Conservation (phyloP, 2,329 filamentous ascomycete species). For the Exserohilum rostratum region DNA sequence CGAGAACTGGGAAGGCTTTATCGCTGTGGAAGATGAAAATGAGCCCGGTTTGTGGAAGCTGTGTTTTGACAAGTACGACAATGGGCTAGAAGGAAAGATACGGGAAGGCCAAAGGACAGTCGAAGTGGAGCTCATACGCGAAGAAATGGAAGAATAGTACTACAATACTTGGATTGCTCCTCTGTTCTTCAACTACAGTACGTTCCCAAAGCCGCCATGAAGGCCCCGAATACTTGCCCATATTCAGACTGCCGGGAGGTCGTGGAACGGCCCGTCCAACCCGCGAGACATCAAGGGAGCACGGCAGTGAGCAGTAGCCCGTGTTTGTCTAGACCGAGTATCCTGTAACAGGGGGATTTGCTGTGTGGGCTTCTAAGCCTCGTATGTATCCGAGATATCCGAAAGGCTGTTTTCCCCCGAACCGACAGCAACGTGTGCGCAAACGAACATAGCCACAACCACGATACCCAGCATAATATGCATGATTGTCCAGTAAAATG, state of each 20-base stretch:
- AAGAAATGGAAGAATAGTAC: slow-evolving; percentile 13
- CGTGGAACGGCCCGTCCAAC: not conserved
- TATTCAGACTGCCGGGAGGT: not conserved
- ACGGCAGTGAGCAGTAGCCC: not conserved
- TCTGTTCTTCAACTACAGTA: not conserved
- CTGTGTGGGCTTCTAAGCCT: too few relatives aligned
- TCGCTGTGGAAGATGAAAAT: slow-evolving; percentile 58
- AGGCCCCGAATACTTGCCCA: not conserved
- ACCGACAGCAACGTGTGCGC: not conserved
- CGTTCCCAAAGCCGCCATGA: not conserved
- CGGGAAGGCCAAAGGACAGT: slow-evolving; percentile 26
- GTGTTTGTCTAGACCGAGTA: not conserved
- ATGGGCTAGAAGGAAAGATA: slow-evolving; percentile 49
- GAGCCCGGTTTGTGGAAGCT: slow-evolving; percentile 58
- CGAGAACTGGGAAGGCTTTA: slow-evolving; percentile 61
- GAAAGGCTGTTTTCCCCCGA: not conserved
- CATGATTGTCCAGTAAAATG: not conserved
- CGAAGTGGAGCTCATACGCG: slow-evolving; percentile 25
- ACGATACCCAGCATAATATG: not conserved
- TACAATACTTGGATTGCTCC: not conserved
- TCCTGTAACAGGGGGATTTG: not conserved
- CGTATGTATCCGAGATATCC: not conserved
- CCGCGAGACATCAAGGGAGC: not conserved
- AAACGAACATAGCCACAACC: not conserved
- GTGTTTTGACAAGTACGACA: slow-evolving; percentile 54